Evolutionary conservation across 2,329 filamentous ascomycete species (phyloP), one percentile per base, ranked within the genome.

Genomic region (Nannizziopsis barbatae): DNA sequence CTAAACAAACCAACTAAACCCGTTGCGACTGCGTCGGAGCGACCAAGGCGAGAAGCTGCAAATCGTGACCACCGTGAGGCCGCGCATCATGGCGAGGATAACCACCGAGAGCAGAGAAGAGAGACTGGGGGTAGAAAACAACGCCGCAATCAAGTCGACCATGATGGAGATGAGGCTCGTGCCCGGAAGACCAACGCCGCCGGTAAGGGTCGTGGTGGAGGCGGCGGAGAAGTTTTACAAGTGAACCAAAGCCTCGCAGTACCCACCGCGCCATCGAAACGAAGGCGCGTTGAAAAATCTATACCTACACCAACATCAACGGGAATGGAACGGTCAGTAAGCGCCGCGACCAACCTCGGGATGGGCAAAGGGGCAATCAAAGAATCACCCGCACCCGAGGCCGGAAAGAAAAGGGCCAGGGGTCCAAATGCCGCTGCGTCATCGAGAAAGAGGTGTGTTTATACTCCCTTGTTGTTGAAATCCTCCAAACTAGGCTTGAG

Each of bases 61-160:
- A 77, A 84, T 17, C 80, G 80, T 35, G 76, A 92, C 47, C 88
- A 89, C 45, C 85, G 84, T 32, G 89, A 95, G 63, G 84, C 84
- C 15, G 84, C 86, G 8, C 30, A n/a, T 18, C 46, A 48, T 5
- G 46, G 43, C 15, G 43, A 33, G 17, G 45, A 46, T 10, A 82
- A 84, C 49, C 80, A 89, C 57, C 92, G 86, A 63, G 88, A 93
- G 60, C 82, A 83, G 31, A 77, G 86, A 55, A 87, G 90, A 61
- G 87, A 94, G 65, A 84, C 86, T 52, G 75, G 82, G 53, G 84
- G 83, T 36, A 85, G 84, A 60, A 86, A 84, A 62, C 84, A 80
- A 53, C 77, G 78, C 55, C 83, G 80, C 59, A 79, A 83, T 39
- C 80, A 84, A 51, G 86, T 77, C 31, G 87, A 93, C 53, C 86